These are phyloP conservation scores for Claviceps cyperi DNA, from an alignment of 2,329 filamentous ascomycete species.

Conservation along the genomic window DNA sequence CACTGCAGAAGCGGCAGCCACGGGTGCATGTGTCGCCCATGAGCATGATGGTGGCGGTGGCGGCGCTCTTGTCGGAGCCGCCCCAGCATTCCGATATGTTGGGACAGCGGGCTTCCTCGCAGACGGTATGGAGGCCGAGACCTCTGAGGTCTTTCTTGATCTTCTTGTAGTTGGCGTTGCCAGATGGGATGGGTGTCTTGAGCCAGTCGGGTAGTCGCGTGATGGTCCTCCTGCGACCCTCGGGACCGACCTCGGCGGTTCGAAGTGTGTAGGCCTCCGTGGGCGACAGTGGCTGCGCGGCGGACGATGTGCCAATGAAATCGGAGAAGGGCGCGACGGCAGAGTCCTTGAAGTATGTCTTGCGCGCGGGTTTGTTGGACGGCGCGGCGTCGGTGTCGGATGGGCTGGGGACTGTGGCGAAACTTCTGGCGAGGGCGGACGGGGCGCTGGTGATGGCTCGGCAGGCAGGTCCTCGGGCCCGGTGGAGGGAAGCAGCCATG, in stretches of 20 bases:
- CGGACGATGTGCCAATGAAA: constrained; percentile 33
- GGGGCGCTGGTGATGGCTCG: constrained; percentile 22
- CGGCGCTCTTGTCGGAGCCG: constrained; percentile 71
- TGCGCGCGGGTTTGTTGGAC: constrained; percentile 16
- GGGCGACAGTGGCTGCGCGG: constrained; percentile 28
- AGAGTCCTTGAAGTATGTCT: constrained; percentile 46
- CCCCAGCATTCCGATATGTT: constrained; percentile 99
- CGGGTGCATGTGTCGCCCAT: constrained; percentile 98
- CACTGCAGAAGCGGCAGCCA: constrained; percentile 91
- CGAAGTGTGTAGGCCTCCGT: constrained; percentile 45
- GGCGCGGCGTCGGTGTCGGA: constrained; percentile 12
- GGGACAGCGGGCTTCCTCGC: constrained; percentile 91
- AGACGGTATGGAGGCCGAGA: constrained; percentile 84
- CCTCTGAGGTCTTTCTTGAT: constrained; percentile 90
- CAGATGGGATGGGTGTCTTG: constrained; percentile 83
- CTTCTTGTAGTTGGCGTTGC: constrained; percentile 72
- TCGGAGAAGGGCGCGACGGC: constrained; percentile 42
- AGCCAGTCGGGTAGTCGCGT: constrained; percentile 82
- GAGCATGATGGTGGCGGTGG: constrained; percentile 96
- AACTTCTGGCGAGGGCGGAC: constrained; percentile 19
- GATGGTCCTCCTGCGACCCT: constrained; percentile 47
- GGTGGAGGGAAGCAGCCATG: constrained; percentile 26
- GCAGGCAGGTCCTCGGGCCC: constrained; percentile 28
- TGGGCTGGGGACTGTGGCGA: constrained; percentile 31
- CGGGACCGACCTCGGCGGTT: constrained; percentile 50